These are phyloP conservation scores for Aspergillus baeticus DNA, from an alignment of 495 filamentous ascomycete species.

Conservation along the genomic window DNA sequence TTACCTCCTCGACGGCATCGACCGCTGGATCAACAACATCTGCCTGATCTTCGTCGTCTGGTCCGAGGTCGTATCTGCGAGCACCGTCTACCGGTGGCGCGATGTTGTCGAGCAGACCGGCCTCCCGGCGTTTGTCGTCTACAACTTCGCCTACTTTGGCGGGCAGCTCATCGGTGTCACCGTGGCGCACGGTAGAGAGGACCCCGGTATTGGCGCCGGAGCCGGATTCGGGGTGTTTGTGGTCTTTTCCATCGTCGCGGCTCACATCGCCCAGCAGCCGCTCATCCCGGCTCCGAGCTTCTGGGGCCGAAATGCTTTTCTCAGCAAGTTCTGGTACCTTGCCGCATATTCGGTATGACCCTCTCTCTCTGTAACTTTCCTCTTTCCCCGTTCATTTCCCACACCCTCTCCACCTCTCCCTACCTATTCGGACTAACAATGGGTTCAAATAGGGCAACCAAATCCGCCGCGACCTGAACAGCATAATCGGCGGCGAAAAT, in stretches of 20 bases:
- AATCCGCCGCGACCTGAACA: constrained; percentile 24
- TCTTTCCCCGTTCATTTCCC: background rate
- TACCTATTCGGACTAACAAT: background rate
- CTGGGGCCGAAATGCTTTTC: constrained; percentile 26
- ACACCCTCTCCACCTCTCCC: background rate
- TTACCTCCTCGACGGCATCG: constrained; percentile 26
- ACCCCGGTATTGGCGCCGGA: constrained; percentile 27
- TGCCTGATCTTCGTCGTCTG: constrained; percentile 27
- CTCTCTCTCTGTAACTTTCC: too few species aligned
- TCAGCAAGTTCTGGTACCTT: constrained; percentile 24
- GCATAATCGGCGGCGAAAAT: constrained; percentile 22
- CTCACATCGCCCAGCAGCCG: constrained; percentile 24
- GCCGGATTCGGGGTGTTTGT: constrained; percentile 28
- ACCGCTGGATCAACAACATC: constrained; percentile 30
- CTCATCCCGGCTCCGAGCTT: constrained; percentile 23
- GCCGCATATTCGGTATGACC: constrained; percentile 22
- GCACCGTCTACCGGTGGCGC: constrained; percentile 26
- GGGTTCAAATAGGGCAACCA: constrained; percentile 21
- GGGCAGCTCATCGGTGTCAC: constrained; percentile 34
- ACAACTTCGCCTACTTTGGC: constrained; percentile 37
- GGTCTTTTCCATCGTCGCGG: constrained; percentile 10
- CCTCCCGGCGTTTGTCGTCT: constrained; percentile 23
- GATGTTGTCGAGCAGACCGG: constrained; percentile 35
- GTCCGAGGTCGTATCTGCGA: constrained; percentile 25
- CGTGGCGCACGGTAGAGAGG: constrained; percentile 26